phyloP scores from a whole-genome alignment of 2,329 filamentous ascomycete species.

The Trichophyton benhamiae region DNA sequence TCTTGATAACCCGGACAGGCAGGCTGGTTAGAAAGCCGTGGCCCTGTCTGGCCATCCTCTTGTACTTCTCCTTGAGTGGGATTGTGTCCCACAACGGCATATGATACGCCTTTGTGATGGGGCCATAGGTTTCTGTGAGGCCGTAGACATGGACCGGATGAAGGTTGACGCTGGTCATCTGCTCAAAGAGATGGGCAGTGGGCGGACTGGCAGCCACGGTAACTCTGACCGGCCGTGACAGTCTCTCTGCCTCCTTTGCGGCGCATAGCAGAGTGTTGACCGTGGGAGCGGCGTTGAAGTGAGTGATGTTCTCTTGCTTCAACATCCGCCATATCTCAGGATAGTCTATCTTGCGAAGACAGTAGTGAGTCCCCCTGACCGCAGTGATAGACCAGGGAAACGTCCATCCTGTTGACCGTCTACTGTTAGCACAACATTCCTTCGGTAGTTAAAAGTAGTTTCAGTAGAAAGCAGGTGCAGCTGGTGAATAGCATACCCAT shows the following conservation, averaged over 20 bases:
- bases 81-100: conserved; percentile 74
- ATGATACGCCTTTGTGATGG: conserved; percentile 85
- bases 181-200: conserved; percentile 77
- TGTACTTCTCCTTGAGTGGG: conserved; percentile 63
- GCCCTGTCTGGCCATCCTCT: conserved; percentile 84
- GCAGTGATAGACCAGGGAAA: conserved; percentile 91
- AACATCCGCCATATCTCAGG: conserved; percentile 80
- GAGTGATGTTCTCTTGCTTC: conserved; percentile 75
- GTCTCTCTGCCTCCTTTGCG: conserved; percentile 56
- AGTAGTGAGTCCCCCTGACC: conserved; percentile 88
- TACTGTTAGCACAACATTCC: not conserved
- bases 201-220: conserved; percentile 90
- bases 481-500: conserved; percentile 33
- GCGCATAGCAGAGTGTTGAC: conserved; percentile 90
- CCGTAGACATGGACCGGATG: conserved; percentile 91
- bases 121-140: conserved; percentile 77
- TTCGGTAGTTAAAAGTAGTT: no score
- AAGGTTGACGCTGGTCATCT: conserved; percentile 80
- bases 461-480: not conserved
- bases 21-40: conserved; percentile 79
- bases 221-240: conserved; percentile 63
- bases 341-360: conserved; percentile 89
- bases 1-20: conserved; percentile 69
- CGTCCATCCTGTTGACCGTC: conserved; percentile 48
- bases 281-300: conserved; percentile 91